Evolutionary conservation across 345 rosid genomes (phyloP).

Genomic region (Acer negundo): DNA sequence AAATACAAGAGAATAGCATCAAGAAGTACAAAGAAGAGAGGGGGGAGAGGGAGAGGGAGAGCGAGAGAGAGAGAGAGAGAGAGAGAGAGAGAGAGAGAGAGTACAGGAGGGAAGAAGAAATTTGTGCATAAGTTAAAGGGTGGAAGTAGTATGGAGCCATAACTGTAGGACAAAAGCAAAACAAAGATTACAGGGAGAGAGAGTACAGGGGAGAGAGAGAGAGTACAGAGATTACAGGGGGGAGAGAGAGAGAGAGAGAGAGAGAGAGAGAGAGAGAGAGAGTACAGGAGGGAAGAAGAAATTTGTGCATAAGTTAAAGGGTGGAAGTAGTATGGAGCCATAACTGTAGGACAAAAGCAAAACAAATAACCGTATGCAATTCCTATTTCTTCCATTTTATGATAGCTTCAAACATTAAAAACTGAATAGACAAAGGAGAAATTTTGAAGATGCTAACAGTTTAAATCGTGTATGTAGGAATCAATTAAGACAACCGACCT

Average conservation of each 20-base stretch:
- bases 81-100: background rate
- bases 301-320: background rate
- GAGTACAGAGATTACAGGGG: no score
- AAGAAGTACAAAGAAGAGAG: background rate
- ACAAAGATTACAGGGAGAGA: no score
- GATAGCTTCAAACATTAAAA: constrained; percentile 1
- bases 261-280: background rate
- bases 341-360: background rate
- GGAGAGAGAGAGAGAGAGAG: no score
- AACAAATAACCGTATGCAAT: background rate
- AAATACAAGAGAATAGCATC: background rate
- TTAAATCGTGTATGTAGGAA: background rate
- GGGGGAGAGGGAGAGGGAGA: no score
- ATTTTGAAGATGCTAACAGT: background rate
- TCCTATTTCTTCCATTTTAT: background rate
- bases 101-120: background rate
- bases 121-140: background rate
- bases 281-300: background rate
- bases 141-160: background rate
- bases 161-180: background rate
- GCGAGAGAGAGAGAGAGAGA: no score
- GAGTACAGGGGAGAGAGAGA: no score
- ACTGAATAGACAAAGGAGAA: background rate
- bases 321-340: background rate
- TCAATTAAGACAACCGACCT: constrained; percentile 57